phyloP scores from a whole-genome alignment of 2,329 filamentous ascomycete genomes.

The Paracoccidioides lutzii region DNA sequence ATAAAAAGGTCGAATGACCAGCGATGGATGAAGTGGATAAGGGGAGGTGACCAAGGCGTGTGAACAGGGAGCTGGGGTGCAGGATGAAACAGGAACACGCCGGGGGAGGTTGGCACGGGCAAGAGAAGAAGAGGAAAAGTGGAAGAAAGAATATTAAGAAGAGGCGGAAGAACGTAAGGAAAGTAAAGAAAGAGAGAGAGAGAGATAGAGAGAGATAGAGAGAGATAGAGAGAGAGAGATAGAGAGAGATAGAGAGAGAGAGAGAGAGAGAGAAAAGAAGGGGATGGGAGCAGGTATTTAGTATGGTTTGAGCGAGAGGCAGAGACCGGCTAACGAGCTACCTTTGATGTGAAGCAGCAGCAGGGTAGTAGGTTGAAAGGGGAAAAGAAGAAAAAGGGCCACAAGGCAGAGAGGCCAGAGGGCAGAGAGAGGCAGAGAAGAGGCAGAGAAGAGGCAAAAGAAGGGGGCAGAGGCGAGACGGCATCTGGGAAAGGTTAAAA shows the following conservation, averaged over 20 bases:
- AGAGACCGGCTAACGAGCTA: neutral
- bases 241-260: constrained; percentile 1
- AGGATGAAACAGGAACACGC: too few species aligned
- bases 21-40: constrained; percentile 2
- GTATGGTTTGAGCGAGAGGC: constrained; percentile 1
- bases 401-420: neutral
- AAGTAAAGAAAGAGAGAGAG: neutral
- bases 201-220: constrained; percentile 3
- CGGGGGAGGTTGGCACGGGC: too few species aligned
- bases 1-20: constrained; percentile 4
- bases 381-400: neutral
- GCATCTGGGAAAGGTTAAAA: constrained; percentile 1
- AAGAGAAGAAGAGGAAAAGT: neutral
- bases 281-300: constrained; percentile 6
- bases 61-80: constrained; percentile 2
- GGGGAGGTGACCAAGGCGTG: constrained; percentile 9
- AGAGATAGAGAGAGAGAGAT: too few species aligned
- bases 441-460: too few species aligned
- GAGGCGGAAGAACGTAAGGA: neutral
- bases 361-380: neutral
- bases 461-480: too few species aligned
- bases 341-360: too few species aligned
- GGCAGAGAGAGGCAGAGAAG: too few species aligned
- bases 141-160: neutral
- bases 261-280: constrained; percentile 4